Evolutionary conservation across 106 monocot genomes (phyloP).

Genomic region (Platanthera zijinensis): DNA sequence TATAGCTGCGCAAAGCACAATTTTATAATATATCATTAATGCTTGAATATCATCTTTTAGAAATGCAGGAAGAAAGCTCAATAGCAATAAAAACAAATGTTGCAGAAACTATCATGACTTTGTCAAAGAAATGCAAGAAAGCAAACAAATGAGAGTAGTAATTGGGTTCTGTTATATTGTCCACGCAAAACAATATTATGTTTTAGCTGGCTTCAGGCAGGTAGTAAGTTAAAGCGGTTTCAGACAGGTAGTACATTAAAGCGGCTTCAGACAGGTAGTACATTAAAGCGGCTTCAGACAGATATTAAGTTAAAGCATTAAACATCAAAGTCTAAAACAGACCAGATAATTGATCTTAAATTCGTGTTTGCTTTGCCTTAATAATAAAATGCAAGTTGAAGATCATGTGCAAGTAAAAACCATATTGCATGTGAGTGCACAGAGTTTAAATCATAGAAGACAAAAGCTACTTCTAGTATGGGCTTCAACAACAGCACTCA

Average conservation of each 20-base stretch:
- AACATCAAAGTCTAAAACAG: background rate
- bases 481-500: no score
- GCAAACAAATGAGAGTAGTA: background rate
- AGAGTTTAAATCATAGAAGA: no score
- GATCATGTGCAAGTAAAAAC: no score
- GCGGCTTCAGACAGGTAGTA: no score
- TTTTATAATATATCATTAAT: no score
- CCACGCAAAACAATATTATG: background rate
- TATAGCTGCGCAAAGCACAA: constrained; percentile 34
- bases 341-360: background rate
- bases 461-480: no score
- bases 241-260: no score
- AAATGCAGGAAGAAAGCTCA: background rate
- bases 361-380: no score
- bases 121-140: background rate
- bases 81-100: background rate
- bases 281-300: no score
- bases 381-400: no score
- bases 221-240: no score
- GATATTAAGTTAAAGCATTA: background rate
- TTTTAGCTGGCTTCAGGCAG: background rate
- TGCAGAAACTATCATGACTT: background rate
- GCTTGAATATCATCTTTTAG: background rate
- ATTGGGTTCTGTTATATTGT: background rate
- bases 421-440: no score